A percentile compares a stretch with the other conserved stretches of the same genome.
These are phyloP conservation scores for Macadamia integrifolia DNA, from an alignment of 164 flowering plant species.

Conservation along the genomic window DNA sequence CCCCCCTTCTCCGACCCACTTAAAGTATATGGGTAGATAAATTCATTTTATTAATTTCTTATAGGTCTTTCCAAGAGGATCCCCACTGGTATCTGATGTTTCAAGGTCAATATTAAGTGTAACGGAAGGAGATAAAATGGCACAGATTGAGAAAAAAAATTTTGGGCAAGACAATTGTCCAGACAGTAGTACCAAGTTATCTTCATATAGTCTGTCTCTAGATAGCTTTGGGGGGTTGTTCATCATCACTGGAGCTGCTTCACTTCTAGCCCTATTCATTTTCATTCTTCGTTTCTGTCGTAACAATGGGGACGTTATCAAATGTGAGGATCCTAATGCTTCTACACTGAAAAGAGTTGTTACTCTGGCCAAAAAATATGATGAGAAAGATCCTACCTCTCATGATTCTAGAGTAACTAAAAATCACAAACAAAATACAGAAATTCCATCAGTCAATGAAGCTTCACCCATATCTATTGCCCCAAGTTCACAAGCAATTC, in stretches of 20 bases:
- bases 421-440: too few relatives aligned
- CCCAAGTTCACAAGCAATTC: too few relatives aligned
- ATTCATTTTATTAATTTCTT: too few relatives aligned
- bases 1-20: neutral
- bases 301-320: neutral
- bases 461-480: too few relatives aligned
- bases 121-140: conserved; percentile 3
- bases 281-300: neutral
- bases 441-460: too few relatives aligned
- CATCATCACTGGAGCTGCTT: conserved; percentile 13
- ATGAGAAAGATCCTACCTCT: neutral
- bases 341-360: neutral
- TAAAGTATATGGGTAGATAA: neutral
- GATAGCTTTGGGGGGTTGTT: conserved; percentile 22
- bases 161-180: conserved; percentile 5
- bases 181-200: neutral
- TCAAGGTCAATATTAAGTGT: too few relatives aligned
- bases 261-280: conserved; percentile 8
- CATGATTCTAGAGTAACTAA: neutral
- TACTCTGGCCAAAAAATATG: neutral
- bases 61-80: too few relatives aligned
- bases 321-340: neutral
- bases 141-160: conserved; percentile 7
- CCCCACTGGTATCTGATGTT: too few relatives aligned
- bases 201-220: conserved; percentile 8